A percentile compares a stretch with the other conserved stretches of the same genome.
phyloP scores from a whole-genome alignment of 2,329 filamentous ascomycete genomes.

The Plenodomus lindquistii region DNA sequence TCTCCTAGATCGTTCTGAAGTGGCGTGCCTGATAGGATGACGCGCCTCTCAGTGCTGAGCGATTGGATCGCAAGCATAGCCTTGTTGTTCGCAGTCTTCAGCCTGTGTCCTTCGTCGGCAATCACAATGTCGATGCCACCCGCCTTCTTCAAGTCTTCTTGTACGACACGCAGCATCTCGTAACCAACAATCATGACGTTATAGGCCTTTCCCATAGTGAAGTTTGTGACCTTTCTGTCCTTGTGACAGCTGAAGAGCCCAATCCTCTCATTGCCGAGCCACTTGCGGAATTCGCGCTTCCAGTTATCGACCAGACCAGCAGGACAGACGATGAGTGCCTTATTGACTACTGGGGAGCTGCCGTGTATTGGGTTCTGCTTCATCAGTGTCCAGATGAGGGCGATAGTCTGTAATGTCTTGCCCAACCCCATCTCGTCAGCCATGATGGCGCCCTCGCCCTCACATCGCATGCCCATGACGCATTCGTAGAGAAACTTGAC shows the following conservation, averaged over 20 bases:
- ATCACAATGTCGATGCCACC: conserved; percentile 69
- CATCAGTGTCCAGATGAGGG: conserved; percentile 70
- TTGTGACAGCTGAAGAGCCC: conserved; percentile 66
- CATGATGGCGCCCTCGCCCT: conserved; percentile 70
- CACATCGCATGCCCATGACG: conserved; percentile 71
- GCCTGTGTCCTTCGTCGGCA: conserved; percentile 69
- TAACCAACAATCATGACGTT: conserved; percentile 76
- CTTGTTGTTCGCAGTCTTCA: conserved; percentile 72
- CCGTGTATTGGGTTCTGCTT: conserved; percentile 71
- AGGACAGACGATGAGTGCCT: conserved; percentile 73
- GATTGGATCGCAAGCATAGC: conserved; percentile 67
- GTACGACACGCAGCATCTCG: conserved; percentile 68
- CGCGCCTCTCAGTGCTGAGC: conserved; percentile 62
- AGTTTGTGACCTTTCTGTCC: conserved; percentile 66
- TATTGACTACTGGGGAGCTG: conserved; percentile 64
- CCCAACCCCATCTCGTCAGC: conserved; percentile 78
- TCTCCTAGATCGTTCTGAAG: conserved; percentile 70
- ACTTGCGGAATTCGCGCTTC: conserved; percentile 73
- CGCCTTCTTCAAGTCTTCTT: conserved; percentile 66
- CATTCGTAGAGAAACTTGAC: conserved; percentile 75
- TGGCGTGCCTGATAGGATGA: conserved; percentile 69
- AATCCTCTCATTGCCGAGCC: conserved; percentile 71
- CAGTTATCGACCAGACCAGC: conserved; percentile 74
- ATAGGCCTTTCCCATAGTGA: conserved; percentile 69
- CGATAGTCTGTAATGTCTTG: conserved; percentile 74